Base-by-base conservation (phyloP, 257 asterid species). In the Voacanga thouarsii region DNA sequence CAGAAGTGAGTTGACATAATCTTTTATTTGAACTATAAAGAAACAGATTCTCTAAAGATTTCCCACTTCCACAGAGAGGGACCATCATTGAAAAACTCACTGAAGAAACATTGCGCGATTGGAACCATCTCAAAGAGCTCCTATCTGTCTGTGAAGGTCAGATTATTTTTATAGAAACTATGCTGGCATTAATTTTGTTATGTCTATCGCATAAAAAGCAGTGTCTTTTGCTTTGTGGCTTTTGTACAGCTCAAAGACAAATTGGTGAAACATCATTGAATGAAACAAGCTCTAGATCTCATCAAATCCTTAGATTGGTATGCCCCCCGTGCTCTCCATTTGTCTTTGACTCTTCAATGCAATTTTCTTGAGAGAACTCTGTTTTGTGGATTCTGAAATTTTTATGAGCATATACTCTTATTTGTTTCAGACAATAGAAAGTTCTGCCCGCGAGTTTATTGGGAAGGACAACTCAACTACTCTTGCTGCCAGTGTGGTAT, bases 241-340 rank as follows among this genome's bases (percentile, higher is more conserved):
- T 85, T 53, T 74, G 55, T 67, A 73, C 85, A 96, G 99, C 94
- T 14, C 97, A 90, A 83, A 89, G 99, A 84, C 94, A 92, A 85
- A 83, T 90, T 82, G 98, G 96, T 51, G 99, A 93, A 88, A 96
- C 99, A 51, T 89, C 89, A 75, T 83, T 96, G 87, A 96, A 96
- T 82, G 98, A 96, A 82, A 84, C 92, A 68, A 96, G 99, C 87
- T 96, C 99, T 50, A 96, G 99, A 84, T 96, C 99, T 75, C 99
- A 96, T 89, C 99, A 96, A 85, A 96, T 96, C 79, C 99, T 96
- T 81, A 92, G 97, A 88, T 79, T 96, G 98, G 99, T 96, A 83
- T 50, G 89, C 79, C 47, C 33, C 78, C 75, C 37, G 67, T 7
- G 69, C 74, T 80, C 80, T 61, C 77, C 44, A 60, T 70, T 64